Base-by-base conservation (phyloP, 441 rosid genomes). In the Eugenia klotzschiana region DNA sequence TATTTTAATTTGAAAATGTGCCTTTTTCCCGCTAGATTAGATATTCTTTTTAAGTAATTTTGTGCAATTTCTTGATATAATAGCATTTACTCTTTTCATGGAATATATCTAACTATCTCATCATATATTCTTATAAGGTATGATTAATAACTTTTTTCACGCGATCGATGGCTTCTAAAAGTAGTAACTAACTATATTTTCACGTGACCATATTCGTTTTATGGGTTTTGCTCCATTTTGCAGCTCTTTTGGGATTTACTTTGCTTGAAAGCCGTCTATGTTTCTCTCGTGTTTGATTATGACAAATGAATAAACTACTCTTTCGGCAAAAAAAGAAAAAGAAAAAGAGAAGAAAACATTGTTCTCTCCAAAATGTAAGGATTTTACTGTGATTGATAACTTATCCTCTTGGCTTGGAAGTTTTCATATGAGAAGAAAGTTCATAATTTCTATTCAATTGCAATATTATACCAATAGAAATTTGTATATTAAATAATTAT, bases 91-190 rank as follows among this genome's bases (percentile, higher is more conserved):
- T 60, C 37, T 33, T 1, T 20, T 4, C 0, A 37, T 8, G 2
- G 5, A 33, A 64, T 11, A 64, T 2, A 15, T 27, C 9, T 18
- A 0, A 3, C 2, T 0, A 9, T 7, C 3, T 4, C 2, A 5
- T 64, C 74, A 20, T 9, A 8, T 64, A 4, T 33, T 10, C 0
- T 2, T 4, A 18, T 33, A 13, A 33, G 2, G 13, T 8, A 33
- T 18, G 2, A 33, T 18, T 8, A 33, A 14, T 8, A 4, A 29
- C 6, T 29, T 29, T 60, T 60, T 60, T 60, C 13, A 8, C 0
- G 0, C 1, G 3, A 0, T 29, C 1, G 12, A 1, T 7, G 50
- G 12, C 50, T 46, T 46, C 14, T 46, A 12, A 11, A 3, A 46
- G 4, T 11, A 46, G 9, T 41, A 7, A 41, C 43, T 7, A 7